These are phyloP conservation scores for Penicillium sp. DNA, from an alignment of 2,329 filamentous ascomycete genomes.

Conservation along the genomic window DNA sequence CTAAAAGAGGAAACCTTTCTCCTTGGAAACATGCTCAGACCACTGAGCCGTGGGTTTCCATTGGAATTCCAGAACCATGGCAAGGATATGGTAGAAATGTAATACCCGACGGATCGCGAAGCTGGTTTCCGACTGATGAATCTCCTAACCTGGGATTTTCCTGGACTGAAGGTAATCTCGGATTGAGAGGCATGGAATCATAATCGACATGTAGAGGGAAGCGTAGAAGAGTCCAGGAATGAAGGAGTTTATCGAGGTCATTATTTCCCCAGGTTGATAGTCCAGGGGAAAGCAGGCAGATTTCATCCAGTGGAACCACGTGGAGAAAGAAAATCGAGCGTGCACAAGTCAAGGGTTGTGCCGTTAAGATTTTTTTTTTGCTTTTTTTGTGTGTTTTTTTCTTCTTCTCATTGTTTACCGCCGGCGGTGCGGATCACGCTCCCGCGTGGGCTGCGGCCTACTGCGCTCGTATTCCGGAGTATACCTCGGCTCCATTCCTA, in stretches of 20 bases:
- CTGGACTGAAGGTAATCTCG: not conserved
- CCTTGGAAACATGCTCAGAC: not conserved
- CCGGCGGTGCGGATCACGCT: slow-evolving; percentile 36
- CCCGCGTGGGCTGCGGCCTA: slow-evolving; percentile 39
- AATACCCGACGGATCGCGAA: slow-evolving; percentile 9
- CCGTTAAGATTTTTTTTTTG: slow-evolving; percentile 10
- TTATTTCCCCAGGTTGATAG: slow-evolving; percentile 10
- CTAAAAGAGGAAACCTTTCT: slow-evolving; percentile 9
- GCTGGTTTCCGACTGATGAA: not conserved
- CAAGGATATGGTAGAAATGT: slow-evolving; percentile 1
- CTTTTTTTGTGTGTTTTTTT: slow-evolving; percentile 1
- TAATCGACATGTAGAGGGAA: slow-evolving; percentile 3
- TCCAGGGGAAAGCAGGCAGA: slow-evolving; percentile 2
- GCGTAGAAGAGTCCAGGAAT: slow-evolving; percentile 6
- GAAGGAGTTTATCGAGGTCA: slow-evolving; percentile 13
- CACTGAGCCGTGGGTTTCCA: slow-evolving; percentile 5
- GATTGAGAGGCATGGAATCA: not conserved
- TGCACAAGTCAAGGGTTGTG: slow-evolving; percentile 6
- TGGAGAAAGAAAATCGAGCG: slow-evolving; percentile 10
- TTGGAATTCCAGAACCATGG: slow-evolving; percentile 7
- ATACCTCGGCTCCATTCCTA: slow-evolving; percentile 43
- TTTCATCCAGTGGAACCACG: slow-evolving; percentile 15
- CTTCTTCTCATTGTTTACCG: slow-evolving; percentile 24
- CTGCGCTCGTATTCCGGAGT: slow-evolving; percentile 40
- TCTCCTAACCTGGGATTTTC: slow-evolving; percentile 2